Conservation (phyloP, 1,284 basidiomycete genomes). For the Fomes fomentarius region DNA sequence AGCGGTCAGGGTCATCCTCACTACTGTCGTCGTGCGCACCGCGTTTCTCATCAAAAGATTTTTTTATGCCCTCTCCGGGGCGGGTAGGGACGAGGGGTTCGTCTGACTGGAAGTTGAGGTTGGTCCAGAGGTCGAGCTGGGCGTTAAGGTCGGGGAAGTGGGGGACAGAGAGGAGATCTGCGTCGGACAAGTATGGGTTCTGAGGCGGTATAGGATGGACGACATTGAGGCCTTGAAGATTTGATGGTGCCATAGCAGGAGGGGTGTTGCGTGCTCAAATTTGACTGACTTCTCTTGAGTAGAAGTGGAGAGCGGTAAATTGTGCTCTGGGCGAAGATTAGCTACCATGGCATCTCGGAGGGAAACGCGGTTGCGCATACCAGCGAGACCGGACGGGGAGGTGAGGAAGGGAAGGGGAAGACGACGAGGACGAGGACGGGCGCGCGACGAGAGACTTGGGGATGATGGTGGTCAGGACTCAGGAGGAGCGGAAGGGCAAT, state of each 20-base stretch:
- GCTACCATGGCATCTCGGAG: not conserved
- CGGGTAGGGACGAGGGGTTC: slow-evolving; percentile 49
- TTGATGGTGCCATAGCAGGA: slow-evolving; percentile 54
- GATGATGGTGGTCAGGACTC: slow-evolving; percentile 22
- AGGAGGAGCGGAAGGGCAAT: slow-evolving; percentile 11
- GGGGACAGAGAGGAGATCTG: slow-evolving; percentile 62
- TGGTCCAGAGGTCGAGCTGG: slow-evolving; percentile 85
- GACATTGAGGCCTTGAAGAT: slow-evolving; percentile 77
- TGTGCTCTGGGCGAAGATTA: not conserved
- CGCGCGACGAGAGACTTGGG: not conserved
- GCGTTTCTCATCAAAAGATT: slow-evolving; percentile 23
- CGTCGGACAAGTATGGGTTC: slow-evolving; percentile 44
- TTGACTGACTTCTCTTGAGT: slow-evolving; percentile 3
- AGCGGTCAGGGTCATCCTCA: slow-evolving; percentile 37
- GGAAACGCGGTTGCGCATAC: slow-evolving; percentile 11
- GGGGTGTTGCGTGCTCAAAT: slow-evolving; percentile 20
- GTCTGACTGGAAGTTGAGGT: slow-evolving; percentile 78
- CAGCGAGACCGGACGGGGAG: not conserved
- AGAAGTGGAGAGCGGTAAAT: not conserved
- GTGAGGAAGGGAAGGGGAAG: not conserved
- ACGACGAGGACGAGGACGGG: not conserved
- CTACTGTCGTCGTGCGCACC: slow-evolving; percentile 32
- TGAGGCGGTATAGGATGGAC: slow-evolving; percentile 55
- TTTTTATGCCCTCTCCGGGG: slow-evolving; percentile 18
- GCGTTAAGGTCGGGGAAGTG: slow-evolving; percentile 74